These are phyloP conservation scores for Scenedesmus sp. DNA, from an alignment of 163 green algal genomes.

Conservation along the genomic window DNA sequence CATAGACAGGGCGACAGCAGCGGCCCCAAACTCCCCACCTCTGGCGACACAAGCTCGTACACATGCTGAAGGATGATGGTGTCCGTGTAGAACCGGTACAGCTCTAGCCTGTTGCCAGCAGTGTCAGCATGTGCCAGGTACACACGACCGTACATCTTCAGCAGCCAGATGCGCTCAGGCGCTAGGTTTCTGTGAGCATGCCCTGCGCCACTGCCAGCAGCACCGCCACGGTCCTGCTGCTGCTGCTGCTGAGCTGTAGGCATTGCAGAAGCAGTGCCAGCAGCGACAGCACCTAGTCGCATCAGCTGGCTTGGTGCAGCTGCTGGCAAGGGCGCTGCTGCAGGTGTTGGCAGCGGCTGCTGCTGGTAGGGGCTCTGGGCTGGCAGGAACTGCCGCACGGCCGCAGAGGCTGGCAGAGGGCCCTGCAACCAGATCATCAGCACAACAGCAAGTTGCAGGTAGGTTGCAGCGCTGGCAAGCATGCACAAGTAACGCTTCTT, in stretches of 20 bases:
- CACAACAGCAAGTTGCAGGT: not conserved
- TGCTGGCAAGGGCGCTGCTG: not conserved
- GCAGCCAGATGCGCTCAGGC: slow-evolving; percentile 60
- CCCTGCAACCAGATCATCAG: not conserved
- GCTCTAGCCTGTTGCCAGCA: slow-evolving; percentile 57
- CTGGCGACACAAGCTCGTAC: slow-evolving; percentile 53
- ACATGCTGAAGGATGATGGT: slow-evolving; percentile 69
- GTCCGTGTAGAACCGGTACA: slow-evolving; percentile 75
- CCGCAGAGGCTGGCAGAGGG: slow-evolving; percentile 37
- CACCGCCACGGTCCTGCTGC: slow-evolving; percentile 14
- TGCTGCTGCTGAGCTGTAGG: slow-evolving; percentile 19
- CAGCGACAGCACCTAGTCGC: not conserved
- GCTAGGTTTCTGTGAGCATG: slow-evolving; percentile 25
- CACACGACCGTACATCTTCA: slow-evolving; percentile 73
- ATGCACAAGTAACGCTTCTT: not conserved
- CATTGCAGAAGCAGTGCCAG: not conserved
- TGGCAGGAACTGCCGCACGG: slow-evolving; percentile 48
- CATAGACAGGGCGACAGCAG: not conserved
- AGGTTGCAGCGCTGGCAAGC: not conserved
- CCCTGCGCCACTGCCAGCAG: slow-evolving; percentile 8
- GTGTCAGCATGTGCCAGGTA: slow-evolving; percentile 59
- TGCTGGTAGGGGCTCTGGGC: slow-evolving; percentile 31
- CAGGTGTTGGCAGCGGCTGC: slow-evolving; percentile 1
- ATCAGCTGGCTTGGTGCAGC: not conserved
- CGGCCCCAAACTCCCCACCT: not conserved